Conservation (phyloP, 2,329 filamentous ascomycete genomes). For the Graphilbum sp. region DNA sequence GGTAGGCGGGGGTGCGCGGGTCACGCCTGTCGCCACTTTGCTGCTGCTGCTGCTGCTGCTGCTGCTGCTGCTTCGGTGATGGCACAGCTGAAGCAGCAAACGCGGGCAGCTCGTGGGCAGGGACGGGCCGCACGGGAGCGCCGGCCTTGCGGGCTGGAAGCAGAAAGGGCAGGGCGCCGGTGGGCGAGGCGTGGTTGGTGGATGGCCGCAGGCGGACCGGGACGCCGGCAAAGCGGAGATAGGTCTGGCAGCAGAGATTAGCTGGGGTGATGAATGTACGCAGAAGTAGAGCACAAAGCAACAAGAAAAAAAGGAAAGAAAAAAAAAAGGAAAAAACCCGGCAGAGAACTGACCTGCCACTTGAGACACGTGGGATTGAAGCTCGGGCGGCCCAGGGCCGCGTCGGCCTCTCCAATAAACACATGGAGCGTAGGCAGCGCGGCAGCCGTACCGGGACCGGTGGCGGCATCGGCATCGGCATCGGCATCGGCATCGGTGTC, state of each 20-base stretch:
- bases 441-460: background rate
- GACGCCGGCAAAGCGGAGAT: slow-evolving; percentile 61
- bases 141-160: slow-evolving; percentile 31
- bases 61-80: background rate
- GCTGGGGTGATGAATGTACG: too few species aligned
- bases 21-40: slow-evolving; percentile 7
- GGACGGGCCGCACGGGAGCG: slow-evolving; percentile 8
- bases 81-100: slow-evolving; percentile 10
- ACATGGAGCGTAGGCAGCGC: slow-evolving; percentile 51
- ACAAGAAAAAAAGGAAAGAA: too few species aligned
- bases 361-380: slow-evolving; percentile 89
- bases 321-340: background rate
- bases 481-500: slow-evolving; percentile 11
- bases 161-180: slow-evolving; percentile 76
- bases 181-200: slow-evolving; percentile 86
- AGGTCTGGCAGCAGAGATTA: slow-evolving; percentile 56
- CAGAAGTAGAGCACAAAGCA: too few species aligned
- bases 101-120: slow-evolving; percentile 10
- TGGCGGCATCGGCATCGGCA: background rate
- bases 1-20: slow-evolving; percentile 54
- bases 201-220: slow-evolving; percentile 52
- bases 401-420: slow-evolving; percentile 54
- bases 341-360: slow-evolving; percentile 62
- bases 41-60: too few species aligned
- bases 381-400: slow-evolving; percentile 46